Evolutionary conservation across 1,284 basidiomycete species (phyloP).

Genomic region (Moesziomyces antarcticus): DNA sequence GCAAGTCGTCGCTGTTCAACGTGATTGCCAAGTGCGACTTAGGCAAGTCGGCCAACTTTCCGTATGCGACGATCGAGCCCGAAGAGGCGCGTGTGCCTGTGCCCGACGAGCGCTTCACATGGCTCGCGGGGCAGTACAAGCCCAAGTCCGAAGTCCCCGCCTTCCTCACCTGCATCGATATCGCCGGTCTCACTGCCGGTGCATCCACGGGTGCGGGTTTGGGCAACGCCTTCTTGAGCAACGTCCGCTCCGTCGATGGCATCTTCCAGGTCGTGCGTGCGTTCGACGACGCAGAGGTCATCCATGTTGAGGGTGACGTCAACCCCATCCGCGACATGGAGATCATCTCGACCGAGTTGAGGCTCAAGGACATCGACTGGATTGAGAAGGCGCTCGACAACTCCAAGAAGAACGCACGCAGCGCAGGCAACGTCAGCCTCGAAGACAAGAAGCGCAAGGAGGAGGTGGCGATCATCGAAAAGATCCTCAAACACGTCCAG

Average conservation of each 20-base stretch:
- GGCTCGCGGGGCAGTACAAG: conserved; percentile 92
- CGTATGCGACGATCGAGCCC: conserved; percentile 86
- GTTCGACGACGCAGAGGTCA: conserved; percentile 98
- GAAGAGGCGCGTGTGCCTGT: conserved; percentile 87
- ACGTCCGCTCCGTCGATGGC: conserved; percentile 97
- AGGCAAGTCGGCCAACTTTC: conserved; percentile 98
- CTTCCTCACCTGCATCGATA: conserved; percentile 97
- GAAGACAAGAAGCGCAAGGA: conserved; percentile 97
- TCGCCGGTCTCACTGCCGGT: conserved; percentile 94
- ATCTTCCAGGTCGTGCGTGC: conserved; percentile 99
- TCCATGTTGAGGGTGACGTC: conserved; percentile 98
- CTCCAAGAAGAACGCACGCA: conserved; percentile 57
- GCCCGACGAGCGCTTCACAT: conserved; percentile 94
- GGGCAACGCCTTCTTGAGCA: conserved; percentile 96
- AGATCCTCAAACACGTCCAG: conserved; percentile 81
- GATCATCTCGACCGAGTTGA: conserved; percentile 83
- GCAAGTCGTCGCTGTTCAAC: conserved; percentile 74
- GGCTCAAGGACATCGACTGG: conserved; percentile 99
- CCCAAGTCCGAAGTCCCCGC: conserved; percentile 88
- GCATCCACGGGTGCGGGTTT: conserved; percentile 98
- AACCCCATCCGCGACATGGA: conserved; percentile 97
- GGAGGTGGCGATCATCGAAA: conserved; percentile 86
- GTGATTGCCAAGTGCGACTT: conserved; percentile 86
- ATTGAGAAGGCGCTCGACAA: conserved; percentile 88
- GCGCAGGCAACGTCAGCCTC: conserved; percentile 78